phyloP scores from a whole-genome alignment of 139 green algal genomes.

The Mychonastes homosphaera region DNA sequence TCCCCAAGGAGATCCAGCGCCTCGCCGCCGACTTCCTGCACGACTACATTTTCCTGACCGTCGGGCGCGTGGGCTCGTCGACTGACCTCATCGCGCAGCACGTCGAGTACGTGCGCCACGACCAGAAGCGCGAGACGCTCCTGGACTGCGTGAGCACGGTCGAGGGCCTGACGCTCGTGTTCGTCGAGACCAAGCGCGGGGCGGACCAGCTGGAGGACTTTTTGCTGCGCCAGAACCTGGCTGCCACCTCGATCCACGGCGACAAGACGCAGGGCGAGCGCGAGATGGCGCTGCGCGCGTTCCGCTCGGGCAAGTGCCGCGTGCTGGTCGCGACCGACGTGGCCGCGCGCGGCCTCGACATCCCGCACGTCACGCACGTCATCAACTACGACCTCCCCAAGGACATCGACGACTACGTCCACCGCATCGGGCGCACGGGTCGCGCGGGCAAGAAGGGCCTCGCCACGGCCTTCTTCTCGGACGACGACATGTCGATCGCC shows the following conservation, averaged over 20 bases:
- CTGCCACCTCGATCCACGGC: constrained; percentile 77
- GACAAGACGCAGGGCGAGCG: constrained; percentile 92
- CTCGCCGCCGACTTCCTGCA: constrained; percentile 77
- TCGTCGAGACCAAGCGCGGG: constrained; percentile 85
- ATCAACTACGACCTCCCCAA: constrained; percentile 85
- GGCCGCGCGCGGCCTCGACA: constrained; percentile 78
- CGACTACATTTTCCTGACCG: constrained; percentile 96
- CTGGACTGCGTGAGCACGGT: constrained; percentile 22
- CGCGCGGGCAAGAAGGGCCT: constrained; percentile 90
- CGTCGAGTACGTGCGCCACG: constrained; percentile 56
- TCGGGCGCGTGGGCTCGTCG: constrained; percentile 90
- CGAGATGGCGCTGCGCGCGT: constrained; percentile 81
- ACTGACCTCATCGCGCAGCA: constrained; percentile 66
- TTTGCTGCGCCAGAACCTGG: constrained; percentile 76
- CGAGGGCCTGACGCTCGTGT: constrained; percentile 53
- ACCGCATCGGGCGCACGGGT: constrained; percentile 46
- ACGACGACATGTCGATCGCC: constrained; percentile 80
- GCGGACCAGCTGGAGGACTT: constrained; percentile 79
- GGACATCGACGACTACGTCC: constrained; percentile 87
- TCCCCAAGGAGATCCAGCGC: constrained; percentile 80
- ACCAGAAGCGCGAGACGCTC: constrained; percentile 32
- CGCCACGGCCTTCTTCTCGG: constrained; percentile 90
- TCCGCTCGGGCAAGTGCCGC: constrained; percentile 70
- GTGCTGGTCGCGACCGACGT: constrained; percentile 96
- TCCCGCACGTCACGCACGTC: constrained; percentile 22